Evolutionary conservation across 192 early-diverging fungal genomes (phyloP), one percentile per base, ranked within the genome.

Genomic region (Chytriomyces sp.): DNA sequence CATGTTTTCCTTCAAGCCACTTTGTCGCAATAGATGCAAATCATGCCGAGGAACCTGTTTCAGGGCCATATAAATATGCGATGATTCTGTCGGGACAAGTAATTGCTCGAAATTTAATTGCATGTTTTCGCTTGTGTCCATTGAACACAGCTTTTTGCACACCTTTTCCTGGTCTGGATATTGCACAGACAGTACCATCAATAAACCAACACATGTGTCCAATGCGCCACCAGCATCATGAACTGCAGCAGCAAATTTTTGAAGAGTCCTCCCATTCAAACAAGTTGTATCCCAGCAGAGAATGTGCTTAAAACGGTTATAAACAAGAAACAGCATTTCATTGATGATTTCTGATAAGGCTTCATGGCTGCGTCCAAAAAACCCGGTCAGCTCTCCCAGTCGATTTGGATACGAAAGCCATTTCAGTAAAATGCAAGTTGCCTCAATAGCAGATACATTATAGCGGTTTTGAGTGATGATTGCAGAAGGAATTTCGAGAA

Each of bases 121-220:
- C 63, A 64, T 64, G 63, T 64, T 64, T 64, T 16, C 63, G 3
- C 26, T 64, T 64, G 63, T 64, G 28, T 26, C 63, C 63, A 64
- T 64, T 64, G 63, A 23, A 64, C 4, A 6, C 63, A 3, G 16
- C 1, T 28, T 64, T 64, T 28, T 64, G 63, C 13, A 64, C 2
- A 13, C 63, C 28, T 1, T 26, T 13, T 11, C 63, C 26, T 64
- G 2, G 63, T 26, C 71, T 74, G 80, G 75, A 78, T 13, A 64
- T 64, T 23, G 11, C 11, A 3, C 63, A 64, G 13, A 64, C 63
- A 26, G 63, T 64, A 23, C 63, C 4, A 5, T 35, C 63, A 26
- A 26, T 16, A 23, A 23, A 16, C 63, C 63, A 64, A 64, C 26
- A 26, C 63, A 64, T 13, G 16, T 3, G 13, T 23, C 20, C 26